Evolutionary conservation across 352 stramenopile species (phyloP).

Genomic region (Pythium rhizo-oryzae): DNA sequence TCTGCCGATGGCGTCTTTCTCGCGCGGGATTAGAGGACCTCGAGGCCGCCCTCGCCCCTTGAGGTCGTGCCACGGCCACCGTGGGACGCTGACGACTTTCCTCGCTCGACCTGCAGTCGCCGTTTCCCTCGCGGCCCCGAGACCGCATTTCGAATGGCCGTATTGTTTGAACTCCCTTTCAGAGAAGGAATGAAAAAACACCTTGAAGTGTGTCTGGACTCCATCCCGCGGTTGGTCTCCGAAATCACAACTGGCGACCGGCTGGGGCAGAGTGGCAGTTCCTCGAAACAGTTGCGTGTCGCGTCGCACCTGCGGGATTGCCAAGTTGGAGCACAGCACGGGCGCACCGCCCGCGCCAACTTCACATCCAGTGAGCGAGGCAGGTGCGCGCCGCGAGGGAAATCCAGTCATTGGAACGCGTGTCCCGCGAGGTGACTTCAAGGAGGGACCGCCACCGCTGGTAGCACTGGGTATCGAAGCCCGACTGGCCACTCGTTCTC

Average conservation of each 20-base stretch:
- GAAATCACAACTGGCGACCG: not conserved
- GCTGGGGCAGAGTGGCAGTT: not conserved
- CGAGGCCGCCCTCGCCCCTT: not conserved
- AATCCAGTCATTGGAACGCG: not conserved
- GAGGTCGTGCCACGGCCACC: conserved; percentile 1
- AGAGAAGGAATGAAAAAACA: not conserved
- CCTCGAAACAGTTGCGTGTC: not conserved
- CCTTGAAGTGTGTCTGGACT: not conserved
- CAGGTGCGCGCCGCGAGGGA: not conserved
- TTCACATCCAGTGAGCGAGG: not conserved
- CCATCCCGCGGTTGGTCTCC: not conserved
- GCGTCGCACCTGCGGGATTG: not conserved
- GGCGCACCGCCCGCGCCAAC: not conserved
- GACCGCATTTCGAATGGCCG: not conserved
- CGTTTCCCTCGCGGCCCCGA: not conserved
- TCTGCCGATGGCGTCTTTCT: not conserved
- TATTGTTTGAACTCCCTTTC: conserved; percentile 6
- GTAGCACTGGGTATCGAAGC: too few species aligned
- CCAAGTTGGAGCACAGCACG: not conserved
- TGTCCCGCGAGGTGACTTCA: not conserved
- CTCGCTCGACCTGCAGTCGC: not conserved
- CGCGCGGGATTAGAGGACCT: not conserved
- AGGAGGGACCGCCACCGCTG: not conserved
- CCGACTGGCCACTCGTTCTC: not conserved
- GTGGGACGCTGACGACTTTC: conserved; percentile 11